These are phyloP conservation scores for Dryas integrifolia DNA, from an alignment of 331 rosid genomes.

Conservation along the genomic window DNA sequence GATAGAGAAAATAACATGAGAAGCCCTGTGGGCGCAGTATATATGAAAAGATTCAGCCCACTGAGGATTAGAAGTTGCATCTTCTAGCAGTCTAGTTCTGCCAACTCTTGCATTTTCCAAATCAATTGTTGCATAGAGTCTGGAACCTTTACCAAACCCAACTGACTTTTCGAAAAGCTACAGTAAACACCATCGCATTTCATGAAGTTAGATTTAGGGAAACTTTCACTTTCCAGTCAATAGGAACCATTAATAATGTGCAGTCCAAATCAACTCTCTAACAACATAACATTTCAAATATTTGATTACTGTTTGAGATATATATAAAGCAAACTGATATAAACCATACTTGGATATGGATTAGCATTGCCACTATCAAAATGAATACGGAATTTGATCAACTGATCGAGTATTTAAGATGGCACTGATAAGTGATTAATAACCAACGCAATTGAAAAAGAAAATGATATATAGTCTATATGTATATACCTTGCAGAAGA, in stretches of 20 bases:
- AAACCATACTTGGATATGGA: neutral
- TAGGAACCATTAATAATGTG: neutral
- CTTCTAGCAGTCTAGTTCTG: conserved; percentile 29
- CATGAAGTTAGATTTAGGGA: neutral
- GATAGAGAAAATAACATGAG: conserved; percentile 35
- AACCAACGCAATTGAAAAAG: neutral
- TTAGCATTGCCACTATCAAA: neutral
- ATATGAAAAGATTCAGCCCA: conserved; percentile 44
- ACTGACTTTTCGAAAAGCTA: conserved; percentile 19
- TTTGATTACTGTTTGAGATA: no score
- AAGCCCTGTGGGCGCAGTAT: conserved; percentile 40
- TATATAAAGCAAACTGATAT: neutral
- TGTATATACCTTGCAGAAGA: conserved; percentile 37
- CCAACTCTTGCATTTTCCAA: conserved; percentile 42
- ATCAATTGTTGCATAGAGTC: conserved; percentile 38
- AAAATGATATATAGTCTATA: neutral
- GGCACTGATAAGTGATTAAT: neutral
- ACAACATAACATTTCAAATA: no score
- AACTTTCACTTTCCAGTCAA: neutral
- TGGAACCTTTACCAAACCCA: conserved; percentile 19
- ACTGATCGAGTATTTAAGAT: neutral
- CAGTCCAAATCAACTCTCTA: no score
- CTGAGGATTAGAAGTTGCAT: conserved; percentile 22
- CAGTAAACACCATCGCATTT: conserved; percentile 10
- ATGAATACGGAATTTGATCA: neutral